These are phyloP conservation scores for Pythium insidiosum DNA, from an alignment of 352 stramenopile species.

Conservation along the genomic window DNA sequence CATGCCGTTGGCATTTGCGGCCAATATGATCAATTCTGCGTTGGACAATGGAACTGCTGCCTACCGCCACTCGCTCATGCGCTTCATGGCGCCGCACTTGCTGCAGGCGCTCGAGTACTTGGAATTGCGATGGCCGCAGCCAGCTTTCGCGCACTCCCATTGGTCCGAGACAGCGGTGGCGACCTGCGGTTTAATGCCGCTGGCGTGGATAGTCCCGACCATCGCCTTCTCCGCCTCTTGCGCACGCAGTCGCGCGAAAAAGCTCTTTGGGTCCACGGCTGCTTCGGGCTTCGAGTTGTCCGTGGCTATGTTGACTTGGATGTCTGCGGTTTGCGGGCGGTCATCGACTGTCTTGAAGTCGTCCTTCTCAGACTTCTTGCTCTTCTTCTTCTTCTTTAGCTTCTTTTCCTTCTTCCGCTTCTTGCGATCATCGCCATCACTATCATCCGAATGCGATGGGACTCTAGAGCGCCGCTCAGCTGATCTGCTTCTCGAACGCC, in stretches of 20 bases:
- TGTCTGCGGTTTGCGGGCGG: not conserved
- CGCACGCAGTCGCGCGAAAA: slow-evolving; percentile 56
- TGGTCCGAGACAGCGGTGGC: slow-evolving; percentile 27
- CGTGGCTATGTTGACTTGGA: not conserved
- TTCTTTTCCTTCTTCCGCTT: slow-evolving; percentile 8
- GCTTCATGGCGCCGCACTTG: slow-evolving; percentile 76
- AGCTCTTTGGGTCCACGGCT: slow-evolving; percentile 27
- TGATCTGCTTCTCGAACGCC: slow-evolving; percentile 6
- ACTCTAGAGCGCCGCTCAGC: not conserved
- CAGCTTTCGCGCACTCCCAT: slow-evolving; percentile 62
- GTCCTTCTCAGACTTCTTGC: no score
- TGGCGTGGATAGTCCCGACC: slow-evolving; percentile 54
- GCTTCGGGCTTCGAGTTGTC: not conserved
- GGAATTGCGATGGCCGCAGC: slow-evolving; percentile 59
- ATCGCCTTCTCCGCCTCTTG: slow-evolving; percentile 50
- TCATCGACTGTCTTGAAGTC: no score
- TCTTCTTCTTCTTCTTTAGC: slow-evolving; percentile 14
- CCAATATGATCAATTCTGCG: no score
- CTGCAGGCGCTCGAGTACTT: slow-evolving; percentile 52
- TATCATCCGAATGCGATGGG: not conserved
- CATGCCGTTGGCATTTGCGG: no score
- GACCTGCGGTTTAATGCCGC: slow-evolving; percentile 20
- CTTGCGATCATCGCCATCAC: not conserved
- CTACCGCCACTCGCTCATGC: slow-evolving; percentile 70
- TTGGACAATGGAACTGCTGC: no score